A percentile compares a stretch with the other conserved stretches of the same genome.
These are phyloP conservation scores for Boletus subcaerulescens DNA, from an alignment of 768 basidiomycete genomes.

Conservation along the genomic window DNA sequence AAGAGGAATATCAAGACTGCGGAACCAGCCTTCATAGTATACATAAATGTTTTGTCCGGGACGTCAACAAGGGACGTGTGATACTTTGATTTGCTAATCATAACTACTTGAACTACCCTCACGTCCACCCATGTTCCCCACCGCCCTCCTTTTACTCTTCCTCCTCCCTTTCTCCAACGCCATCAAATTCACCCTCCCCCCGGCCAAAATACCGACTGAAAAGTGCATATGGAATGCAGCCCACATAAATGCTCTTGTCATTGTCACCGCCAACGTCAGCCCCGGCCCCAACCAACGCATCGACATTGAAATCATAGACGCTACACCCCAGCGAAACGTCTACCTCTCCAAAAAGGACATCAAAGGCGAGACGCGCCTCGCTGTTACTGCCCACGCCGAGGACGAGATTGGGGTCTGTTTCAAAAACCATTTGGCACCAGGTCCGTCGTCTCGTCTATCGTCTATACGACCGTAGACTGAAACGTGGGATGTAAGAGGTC, in stretches of 20 bases:
- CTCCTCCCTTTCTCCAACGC: slow-evolving; percentile 40
- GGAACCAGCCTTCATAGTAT: too few species aligned
- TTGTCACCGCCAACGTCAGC: slow-evolving; percentile 92
- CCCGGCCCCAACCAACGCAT: slow-evolving; percentile 74
- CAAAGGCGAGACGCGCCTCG: slow-evolving; percentile 87
- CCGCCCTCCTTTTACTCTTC: slow-evolving; percentile 22
- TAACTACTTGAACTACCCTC: neutral
- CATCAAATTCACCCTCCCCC: slow-evolving; percentile 82
- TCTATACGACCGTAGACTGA: neutral
- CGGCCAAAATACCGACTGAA: slow-evolving; percentile 65
- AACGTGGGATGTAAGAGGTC: slow-evolving; percentile 36
- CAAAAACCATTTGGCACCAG: slow-evolving; percentile 70
- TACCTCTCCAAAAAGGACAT: slow-evolving; percentile 89
- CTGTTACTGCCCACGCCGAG: slow-evolving; percentile 89
- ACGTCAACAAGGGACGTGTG: too few species aligned
- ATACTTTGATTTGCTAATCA: too few species aligned
- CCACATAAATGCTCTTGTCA: slow-evolving; percentile 82
- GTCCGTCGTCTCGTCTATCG: slow-evolving; percentile 36
- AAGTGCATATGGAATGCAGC: slow-evolving; percentile 98
- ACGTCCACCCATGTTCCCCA: slow-evolving; percentile 4
- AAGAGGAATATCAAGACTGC: too few species aligned
- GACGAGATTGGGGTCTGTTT: slow-evolving; percentile 97
- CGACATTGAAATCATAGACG: slow-evolving; percentile 94
- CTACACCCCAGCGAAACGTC: slow-evolving; percentile 77
- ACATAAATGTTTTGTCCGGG: too few species aligned